Evolutionary conservation across 2,329 filamentous ascomycete species (phyloP), one percentile per base, ranked within the genome.

Genomic region (Zymoseptoria ardabiliae): DNA sequence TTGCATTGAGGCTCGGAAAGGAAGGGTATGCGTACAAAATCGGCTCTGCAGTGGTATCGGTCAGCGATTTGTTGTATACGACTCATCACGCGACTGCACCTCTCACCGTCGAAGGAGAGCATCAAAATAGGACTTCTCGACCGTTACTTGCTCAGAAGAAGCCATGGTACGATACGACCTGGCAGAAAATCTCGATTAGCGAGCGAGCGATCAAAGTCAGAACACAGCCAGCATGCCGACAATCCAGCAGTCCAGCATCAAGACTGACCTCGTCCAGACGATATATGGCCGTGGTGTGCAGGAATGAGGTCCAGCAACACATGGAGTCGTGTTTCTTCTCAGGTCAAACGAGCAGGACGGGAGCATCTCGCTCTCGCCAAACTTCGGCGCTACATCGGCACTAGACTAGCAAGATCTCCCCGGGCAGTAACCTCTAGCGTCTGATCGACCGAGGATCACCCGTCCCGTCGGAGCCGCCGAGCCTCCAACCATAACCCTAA

Each of bases 41-140:
- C 66, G 54, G 69, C 69, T 54, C 69, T 71, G 56, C 63, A 63
- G 60, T 49, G 28, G 50, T 25, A 35, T 8, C 58, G 65, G 65
- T 65, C 51, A 58, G 63, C 59, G 58, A 58, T 28, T 61, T 58
- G 35, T 20, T 55, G 63, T 58, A 63, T 54, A 19, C 56, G 45
- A 3, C 7, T 3, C 45, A 19, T 49, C 2, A 49, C 13, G 2
- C 13, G 49, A 9, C 48, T 50, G 49, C 53, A n/a, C 55, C 76
- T 68, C 81, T 81, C 62, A 88, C 86, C 83, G 81, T 69, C 81
- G 79, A 56, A 86, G 69, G 53, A 88, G 76, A 59, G 83, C 82
- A 67, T 87, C 81, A 66, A 87, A 83, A 73, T 87, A 83, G 54
- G 74, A 72, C 68, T 80, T 83, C 63, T 83, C 82, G 64, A 87